Evolutionary conservation across 805 yeast genomes (phyloP).

Genomic region (Ogataea minuta): DNA sequence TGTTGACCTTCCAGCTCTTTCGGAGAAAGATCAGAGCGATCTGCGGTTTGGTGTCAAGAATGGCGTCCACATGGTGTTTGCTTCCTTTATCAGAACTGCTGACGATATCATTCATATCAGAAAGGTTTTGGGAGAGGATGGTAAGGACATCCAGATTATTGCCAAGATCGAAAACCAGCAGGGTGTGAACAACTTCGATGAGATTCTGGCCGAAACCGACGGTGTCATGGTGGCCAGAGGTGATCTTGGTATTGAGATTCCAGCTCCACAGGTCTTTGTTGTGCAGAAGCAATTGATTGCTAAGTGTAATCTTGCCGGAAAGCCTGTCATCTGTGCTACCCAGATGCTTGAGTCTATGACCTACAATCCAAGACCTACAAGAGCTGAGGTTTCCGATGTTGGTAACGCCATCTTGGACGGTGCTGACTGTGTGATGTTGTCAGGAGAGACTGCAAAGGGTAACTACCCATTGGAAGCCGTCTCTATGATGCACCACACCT

Average conservation of each 20-base stretch:
- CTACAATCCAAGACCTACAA: slow-evolving; percentile 99
- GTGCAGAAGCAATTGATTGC: slow-evolving; percentile 99
- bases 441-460: slow-evolving; percentile 99
- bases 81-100: slow-evolving; percentile 96
- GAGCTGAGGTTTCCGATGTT: slow-evolving; percentile 99
- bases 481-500: slow-evolving; percentile 97
- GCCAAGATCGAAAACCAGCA: slow-evolving; percentile 99
- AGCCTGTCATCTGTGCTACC: slow-evolving; percentile 99
- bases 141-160: slow-evolving; percentile 93
- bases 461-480: slow-evolving; percentile 97
- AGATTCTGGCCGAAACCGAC: slow-evolving; percentile 88
- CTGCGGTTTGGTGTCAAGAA: slow-evolving; percentile 94
- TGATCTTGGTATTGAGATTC: slow-evolving; percentile 98
- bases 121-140: slow-evolving; percentile 93
- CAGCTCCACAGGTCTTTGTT: slow-evolving; percentile 97
- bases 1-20: slow-evolving; percentile 96
- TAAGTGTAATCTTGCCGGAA: slow-evolving; percentile 98
- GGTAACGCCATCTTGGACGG: slow-evolving; percentile 99
- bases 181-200: slow-evolving; percentile 99
- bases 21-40: slow-evolving; percentile 94
- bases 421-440: slow-evolving; percentile 99
- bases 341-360: slow-evolving; percentile 99
- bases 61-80: slow-evolving; percentile 97
- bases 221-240: slow-evolving; percentile 99
- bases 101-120: slow-evolving; percentile 88